Base-by-base conservation (phyloP, 2,329 filamentous ascomycete genomes). In the Emydomyces testavorans region DNA sequence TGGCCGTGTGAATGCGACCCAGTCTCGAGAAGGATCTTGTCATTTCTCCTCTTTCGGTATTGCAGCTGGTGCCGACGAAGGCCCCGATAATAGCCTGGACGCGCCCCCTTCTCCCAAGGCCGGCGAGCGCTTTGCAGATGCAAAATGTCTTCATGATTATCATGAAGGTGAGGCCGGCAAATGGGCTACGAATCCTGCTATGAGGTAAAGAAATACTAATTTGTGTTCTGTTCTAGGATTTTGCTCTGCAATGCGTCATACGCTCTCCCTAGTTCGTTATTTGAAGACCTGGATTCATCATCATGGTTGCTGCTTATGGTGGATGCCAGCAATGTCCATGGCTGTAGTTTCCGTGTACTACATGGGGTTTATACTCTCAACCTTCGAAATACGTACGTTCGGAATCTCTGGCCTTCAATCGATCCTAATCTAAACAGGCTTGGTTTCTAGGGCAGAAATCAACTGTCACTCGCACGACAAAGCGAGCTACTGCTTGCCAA, bases 1-100 rank as follows among this genome's bases (percentile, higher is more conserved):
- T 52, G 74, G 74, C 52, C 73, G 74, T 52, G 65, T 71, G 54
- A 77, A 77, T 59, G 60, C 70, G 16, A 70, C 73, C 18, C 67
- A 71, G 55, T 64, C 66, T 51, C 55, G 56, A 38, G 51, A 51
- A 20, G 53, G 52, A 11, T 21, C 40, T 11, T 42, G 49, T 28
- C 28, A 46, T 40, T 41, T 46, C 36, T 29, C 45, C 11, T 35
- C 34, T 7, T 32, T 31, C 23, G 21, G 42, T 31, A 34, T 16
- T 23, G 11, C 45, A 15, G 32, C 43, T 34, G 50, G 50, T 10
- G 50, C 38, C 10, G 40, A 48, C 39, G 18, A 52, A 24, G 16
- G 46, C 28, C 34, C 21, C 1, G 52, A 50, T 8, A 21, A 45
- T 16, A 21, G 34, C 10, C 39, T 54, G 8, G 49, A 52, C 18